A percentile compares a stretch with the other conserved stretches of the same genome.
These are phyloP conservation scores for Kuraishia floccosa DNA, from an alignment of 805 yeast genomes.

Conservation along the genomic window DNA sequence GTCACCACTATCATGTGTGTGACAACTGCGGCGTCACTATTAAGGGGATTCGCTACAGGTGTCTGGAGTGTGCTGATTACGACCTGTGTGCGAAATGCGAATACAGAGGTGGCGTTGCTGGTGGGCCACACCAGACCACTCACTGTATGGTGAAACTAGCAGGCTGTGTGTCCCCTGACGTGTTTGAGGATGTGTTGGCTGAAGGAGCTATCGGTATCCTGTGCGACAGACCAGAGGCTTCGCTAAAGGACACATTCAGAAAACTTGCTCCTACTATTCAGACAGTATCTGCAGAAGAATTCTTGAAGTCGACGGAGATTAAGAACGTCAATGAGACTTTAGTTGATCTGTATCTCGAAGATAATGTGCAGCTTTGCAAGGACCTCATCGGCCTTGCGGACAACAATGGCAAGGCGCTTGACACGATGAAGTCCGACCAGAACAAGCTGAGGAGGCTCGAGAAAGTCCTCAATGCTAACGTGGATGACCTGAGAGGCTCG, in stretches of 20 bases:
- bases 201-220: background rate
- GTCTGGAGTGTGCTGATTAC: no score
- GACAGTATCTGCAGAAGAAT: background rate
- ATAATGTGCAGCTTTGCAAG: conserved; percentile 1
- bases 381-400: conserved; percentile 1
- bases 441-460: no score
- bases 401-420: conserved; percentile 1
- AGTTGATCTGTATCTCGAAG: conserved; percentile 1
- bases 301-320: background rate
- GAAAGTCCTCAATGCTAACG: conserved; percentile 1
- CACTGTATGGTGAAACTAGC: no score
- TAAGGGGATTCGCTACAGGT: no score
- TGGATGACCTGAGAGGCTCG: conserved; percentile 2
- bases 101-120: conserved; percentile 1
- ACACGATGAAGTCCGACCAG: conserved; percentile 2
- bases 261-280: no score
- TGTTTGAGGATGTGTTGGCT: background rate
- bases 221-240: background rate
- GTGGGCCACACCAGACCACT: no score
- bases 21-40: conserved; percentile 20
- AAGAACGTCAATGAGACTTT: conserved; percentile 1
- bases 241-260: no score
- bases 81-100: background rate
- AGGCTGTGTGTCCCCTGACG: no score
- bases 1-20: conserved; percentile 42